These are phyloP conservation scores for Ganoderma lingzhi DNA, from an alignment of 1,284 basidiomycete species.

Conservation along the genomic window DNA sequence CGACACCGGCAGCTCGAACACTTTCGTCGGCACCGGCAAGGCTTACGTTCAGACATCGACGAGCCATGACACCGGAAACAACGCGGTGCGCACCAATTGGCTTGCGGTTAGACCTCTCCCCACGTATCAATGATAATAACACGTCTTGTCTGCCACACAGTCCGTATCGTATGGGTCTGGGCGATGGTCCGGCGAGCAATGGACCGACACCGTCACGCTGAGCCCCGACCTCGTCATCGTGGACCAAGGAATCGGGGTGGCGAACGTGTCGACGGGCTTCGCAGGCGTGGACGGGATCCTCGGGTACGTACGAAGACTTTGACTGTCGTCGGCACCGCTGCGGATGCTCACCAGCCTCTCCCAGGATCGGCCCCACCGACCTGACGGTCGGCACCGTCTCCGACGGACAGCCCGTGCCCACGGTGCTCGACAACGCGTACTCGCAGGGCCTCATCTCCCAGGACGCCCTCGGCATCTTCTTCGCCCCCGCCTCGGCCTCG, in stretches of 20 bases:
- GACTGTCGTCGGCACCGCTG: no score
- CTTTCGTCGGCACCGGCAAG: conserved; percentile 63
- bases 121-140: neutral
- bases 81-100: conserved; percentile 8
- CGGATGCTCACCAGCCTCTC: no score
- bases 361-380: conserved; percentile 50
- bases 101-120: no score
- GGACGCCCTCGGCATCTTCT: conserved; percentile 56
- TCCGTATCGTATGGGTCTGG: conserved; percentile 33
- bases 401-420: conserved; percentile 44
- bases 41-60: conserved; percentile 55
- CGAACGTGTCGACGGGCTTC: conserved; percentile 47
- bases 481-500: conserved; percentile 49
- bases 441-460: conserved; percentile 33
- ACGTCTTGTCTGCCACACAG: conserved; percentile 12
- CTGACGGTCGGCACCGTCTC: conserved; percentile 45
- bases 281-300: conserved; percentile 53
- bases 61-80: conserved; percentile 42
- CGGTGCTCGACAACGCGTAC: conserved; percentile 57
- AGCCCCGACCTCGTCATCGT: conserved; percentile 28
- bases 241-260: conserved; percentile 54
- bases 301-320: neutral
- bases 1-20: conserved; percentile 57
- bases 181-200: conserved; percentile 39
- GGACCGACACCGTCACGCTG: conserved; percentile 51